These are phyloP conservation scores for Phialemoniopsis sp. DNA, from an alignment of 2,329 filamentous ascomycete species.

Conservation along the genomic window DNA sequence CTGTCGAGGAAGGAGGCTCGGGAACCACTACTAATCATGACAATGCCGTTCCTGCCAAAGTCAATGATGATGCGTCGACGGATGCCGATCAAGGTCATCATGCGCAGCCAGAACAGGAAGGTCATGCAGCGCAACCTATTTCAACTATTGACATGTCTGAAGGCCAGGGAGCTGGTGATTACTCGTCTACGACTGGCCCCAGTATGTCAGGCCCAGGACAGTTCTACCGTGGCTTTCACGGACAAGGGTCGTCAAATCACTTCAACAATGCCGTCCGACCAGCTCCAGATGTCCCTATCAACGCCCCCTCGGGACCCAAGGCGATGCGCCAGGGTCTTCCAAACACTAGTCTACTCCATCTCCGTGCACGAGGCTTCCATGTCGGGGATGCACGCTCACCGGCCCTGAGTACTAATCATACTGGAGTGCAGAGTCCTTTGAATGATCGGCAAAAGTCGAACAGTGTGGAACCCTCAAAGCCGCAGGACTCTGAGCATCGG, in stretches of 20 bases:
- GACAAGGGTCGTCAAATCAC: too few species aligned
- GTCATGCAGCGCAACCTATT: too few species aligned
- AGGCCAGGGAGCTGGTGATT: too few species aligned
- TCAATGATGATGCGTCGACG: background rate
- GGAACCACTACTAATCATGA: background rate
- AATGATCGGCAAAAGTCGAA: conserved; percentile 33
- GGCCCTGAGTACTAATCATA: too few species aligned
- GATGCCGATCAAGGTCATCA: background rate
- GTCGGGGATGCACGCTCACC: too few species aligned
- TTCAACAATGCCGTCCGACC: too few species aligned
- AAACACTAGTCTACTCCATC: conserved; percentile 71
- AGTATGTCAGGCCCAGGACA: conserved; percentile 1
- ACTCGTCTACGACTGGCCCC: background rate
- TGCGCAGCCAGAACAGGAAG: too few species aligned
- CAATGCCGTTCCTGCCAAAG: background rate
- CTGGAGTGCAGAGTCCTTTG: conserved; percentile 11
- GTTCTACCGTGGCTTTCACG: conserved; percentile 1
- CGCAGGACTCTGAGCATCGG: conserved; percentile 4
- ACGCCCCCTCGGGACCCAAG: conserved; percentile 86
- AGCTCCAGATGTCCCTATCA: conserved; percentile 48
- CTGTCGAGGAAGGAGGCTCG: background rate
- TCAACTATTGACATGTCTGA: too few species aligned
- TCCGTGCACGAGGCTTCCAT: conserved; percentile 42
- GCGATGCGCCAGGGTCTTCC: conserved; percentile 88
- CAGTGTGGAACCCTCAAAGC: conserved; percentile 27